A percentile compares a stretch with the other conserved stretches of the same genome.
These are phyloP conservation scores for Adiantum capillusveneris DNA, from an alignment of 75 land plant genomes.

Conservation along the genomic window DNA sequence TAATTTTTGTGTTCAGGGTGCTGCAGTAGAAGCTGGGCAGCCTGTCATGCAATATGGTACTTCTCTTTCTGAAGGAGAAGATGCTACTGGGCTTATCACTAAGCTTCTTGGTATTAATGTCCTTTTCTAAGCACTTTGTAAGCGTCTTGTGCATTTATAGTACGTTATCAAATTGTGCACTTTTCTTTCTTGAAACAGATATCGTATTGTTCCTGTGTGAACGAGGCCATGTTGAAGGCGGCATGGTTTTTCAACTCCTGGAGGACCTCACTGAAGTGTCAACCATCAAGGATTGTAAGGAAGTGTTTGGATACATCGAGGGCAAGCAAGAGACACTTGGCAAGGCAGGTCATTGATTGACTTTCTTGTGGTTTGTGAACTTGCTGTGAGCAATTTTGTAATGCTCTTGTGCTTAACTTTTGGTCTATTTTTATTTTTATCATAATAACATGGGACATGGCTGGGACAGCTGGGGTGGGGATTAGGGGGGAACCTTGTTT, in stretches of 20 bases:
- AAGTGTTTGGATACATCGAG: slow-evolving; percentile 92
- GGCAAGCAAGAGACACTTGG: slow-evolving; percentile 91
- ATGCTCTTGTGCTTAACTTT: too few relatives aligned
- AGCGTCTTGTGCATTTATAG: not conserved
- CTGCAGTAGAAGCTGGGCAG: slow-evolving; percentile 78
- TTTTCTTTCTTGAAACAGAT: slow-evolving; percentile 29
- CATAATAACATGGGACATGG: too few relatives aligned
- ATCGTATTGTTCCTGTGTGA: slow-evolving; percentile 95
- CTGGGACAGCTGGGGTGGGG: too few relatives aligned
- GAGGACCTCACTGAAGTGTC: slow-evolving; percentile 99
- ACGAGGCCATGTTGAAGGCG: slow-evolving; percentile 86
- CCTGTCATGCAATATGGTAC: slow-evolving; percentile 78
- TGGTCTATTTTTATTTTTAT: too few relatives aligned
- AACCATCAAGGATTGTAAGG: slow-evolving; percentile 93
- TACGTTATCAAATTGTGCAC: too few relatives aligned
- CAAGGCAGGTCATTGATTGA: too few relatives aligned
- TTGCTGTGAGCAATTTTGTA: too few relatives aligned
- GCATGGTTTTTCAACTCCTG: slow-evolving; percentile 95
- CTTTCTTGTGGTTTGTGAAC: too few relatives aligned
- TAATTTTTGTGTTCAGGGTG: slow-evolving; percentile 45
- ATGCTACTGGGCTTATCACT: slow-evolving; percentile 53
- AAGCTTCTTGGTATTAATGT: slow-evolving; percentile 86
- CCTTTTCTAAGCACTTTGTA: not conserved
- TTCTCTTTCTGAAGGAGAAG: slow-evolving; percentile 53
- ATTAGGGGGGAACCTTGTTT: too few relatives aligned